Conservation (phyloP, 768 basidiomycete species). For the Hebeloma cylindrosporum region DNA sequence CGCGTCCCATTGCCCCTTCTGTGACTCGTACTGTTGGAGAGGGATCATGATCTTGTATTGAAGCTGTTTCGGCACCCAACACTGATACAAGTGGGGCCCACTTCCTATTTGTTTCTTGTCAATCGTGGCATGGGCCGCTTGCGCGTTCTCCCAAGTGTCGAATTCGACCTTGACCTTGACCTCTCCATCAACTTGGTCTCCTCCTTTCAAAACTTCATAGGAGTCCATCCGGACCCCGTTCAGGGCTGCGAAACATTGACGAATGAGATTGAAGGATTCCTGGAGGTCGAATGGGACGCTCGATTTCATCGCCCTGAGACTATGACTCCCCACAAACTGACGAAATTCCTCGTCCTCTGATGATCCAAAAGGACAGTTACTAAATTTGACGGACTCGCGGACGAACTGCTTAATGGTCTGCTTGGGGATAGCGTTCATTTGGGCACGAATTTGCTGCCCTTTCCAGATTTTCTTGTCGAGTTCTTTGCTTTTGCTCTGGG, state of each 20-base stretch:
- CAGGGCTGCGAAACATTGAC: constrained; percentile 4
- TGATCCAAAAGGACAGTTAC: constrained; percentile 35
- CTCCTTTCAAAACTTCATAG: constrained; percentile 15
- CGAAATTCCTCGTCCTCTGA: constrained; percentile 23
- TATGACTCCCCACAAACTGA: constrained; percentile 29
- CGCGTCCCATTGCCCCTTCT: constrained; percentile 49
- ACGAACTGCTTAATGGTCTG: constrained; percentile 22
- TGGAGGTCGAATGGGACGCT: constrained; percentile 10
- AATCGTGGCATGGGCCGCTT: constrained; percentile 37
- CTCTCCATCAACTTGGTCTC: constrained; percentile 10
- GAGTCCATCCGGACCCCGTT: constrained; percentile 18
- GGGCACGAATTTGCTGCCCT: constrained; percentile 48
- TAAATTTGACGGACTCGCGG: constrained; percentile 42
- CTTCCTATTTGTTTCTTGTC: constrained; percentile 23
- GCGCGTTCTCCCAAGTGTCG: constrained; percentile 47
- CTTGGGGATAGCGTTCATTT: constrained; percentile 43
- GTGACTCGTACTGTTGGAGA: constrained; percentile 48
- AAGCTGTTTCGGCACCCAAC: constrained; percentile 41
- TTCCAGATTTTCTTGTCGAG: constrained; percentile 36
- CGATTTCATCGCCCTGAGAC: constrained; percentile 10
- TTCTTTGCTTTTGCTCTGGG: constrained; percentile 32
- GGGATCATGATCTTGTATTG: constrained; percentile 52
- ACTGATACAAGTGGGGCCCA: neutral
- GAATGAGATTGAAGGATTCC: constrained; percentile 5
- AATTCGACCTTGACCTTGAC: constrained; percentile 44